Base-by-base conservation (phyloP, 805 yeast species). In the Cyberlindnera xishuangbannaensis region DNA sequence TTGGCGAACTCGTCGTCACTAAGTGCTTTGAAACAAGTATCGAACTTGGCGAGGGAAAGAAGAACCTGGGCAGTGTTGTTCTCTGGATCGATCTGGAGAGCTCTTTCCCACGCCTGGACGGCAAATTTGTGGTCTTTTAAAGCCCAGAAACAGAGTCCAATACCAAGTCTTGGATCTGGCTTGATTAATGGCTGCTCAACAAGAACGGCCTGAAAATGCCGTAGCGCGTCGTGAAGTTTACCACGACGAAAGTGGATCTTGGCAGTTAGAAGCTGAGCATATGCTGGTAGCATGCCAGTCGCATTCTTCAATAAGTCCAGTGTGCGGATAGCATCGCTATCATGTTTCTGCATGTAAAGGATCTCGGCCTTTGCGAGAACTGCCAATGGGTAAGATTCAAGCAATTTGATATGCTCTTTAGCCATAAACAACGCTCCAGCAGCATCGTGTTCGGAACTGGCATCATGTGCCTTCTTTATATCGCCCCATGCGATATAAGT, bases 111-210 rank as follows among this genome's bases (percentile, higher is more conserved):
- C 0, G 97, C 81, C 31, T 64, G 62, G 6, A 71, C 51, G 0
- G 98, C 97, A 64, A 85, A 71, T 32, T 71, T 71, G 43, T 74
- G 72, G 55, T 85, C 95, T 33, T 81, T 81, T 41, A 92, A 63
- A 40, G 74, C 74, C 97, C 97, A 92, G 54, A 79, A 90, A 58
- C 97, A 88, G 44, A 92, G 63, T 22, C 98, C 99, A 40, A 90
- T 76, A 18, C 97, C 99, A 40, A 92, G 71, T 58, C 99, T 70
- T 14, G 97, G 94, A 61, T 90, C 97, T 5, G 97, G 97, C 46
- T 73, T 72, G 46, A 82, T 62, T 23, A 81, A 55, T 2, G 97
- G 97, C 41, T 86, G 79, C 31, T 78, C 65, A 21, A 79, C 69
- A 44, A 92, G 65, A 7, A 83, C 78, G 43, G 81, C 83, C 64